phyloP scores from a whole-genome alignment of 1,284 basidiomycete species.

The Cerrena zonata region DNA sequence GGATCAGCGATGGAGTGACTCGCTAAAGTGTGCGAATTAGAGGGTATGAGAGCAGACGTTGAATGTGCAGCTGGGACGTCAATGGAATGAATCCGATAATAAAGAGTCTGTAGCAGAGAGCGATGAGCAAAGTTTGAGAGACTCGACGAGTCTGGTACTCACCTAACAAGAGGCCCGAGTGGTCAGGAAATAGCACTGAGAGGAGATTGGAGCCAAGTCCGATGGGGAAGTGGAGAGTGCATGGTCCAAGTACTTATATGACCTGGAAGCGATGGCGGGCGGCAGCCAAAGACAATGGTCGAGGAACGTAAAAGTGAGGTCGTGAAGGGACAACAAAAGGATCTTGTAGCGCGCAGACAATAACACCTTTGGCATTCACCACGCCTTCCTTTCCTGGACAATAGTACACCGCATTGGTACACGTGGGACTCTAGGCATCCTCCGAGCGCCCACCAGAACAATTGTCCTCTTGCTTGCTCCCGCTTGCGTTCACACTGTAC shows the following conservation, averaged over 20 bases:
- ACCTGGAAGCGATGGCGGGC: conserved; percentile 13
- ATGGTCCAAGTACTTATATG: conserved; percentile 28
- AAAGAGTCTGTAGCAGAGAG: conserved; percentile 11
- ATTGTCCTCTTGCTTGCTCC: conserved; percentile 7
- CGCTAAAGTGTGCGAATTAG: conserved; percentile 22
- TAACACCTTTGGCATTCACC: conserved; percentile 19
- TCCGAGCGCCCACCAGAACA: conserved; percentile 6
- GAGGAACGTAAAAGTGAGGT: conserved; percentile 18
- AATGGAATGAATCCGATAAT: conserved; percentile 21
- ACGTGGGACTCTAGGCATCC: conserved; percentile 7
- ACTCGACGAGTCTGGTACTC: conserved; percentile 10
- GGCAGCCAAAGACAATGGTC: conserved; percentile 29
- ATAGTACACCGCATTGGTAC: conserved; percentile 14
- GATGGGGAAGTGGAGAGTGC: conserved; percentile 24
- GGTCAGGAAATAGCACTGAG: conserved; percentile 21
- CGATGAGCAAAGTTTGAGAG: conserved; percentile 6
- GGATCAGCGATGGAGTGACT: conserved; percentile 20
- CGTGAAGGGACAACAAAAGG: conserved; percentile 32
- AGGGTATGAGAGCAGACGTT: conserved; percentile 21
- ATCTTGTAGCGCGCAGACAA: conserved; percentile 15
- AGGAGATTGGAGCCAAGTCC: conserved; percentile 33
- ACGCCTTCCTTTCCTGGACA: conserved; percentile 24
- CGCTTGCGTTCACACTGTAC: conserved; percentile 1
- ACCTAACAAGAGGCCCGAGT: conserved; percentile 32
- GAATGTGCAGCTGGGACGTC: conserved; percentile 24